These are phyloP conservation scores for Pichia terricola DNA, from an alignment of 1,139 yeast species.

Conservation along the genomic window DNA sequence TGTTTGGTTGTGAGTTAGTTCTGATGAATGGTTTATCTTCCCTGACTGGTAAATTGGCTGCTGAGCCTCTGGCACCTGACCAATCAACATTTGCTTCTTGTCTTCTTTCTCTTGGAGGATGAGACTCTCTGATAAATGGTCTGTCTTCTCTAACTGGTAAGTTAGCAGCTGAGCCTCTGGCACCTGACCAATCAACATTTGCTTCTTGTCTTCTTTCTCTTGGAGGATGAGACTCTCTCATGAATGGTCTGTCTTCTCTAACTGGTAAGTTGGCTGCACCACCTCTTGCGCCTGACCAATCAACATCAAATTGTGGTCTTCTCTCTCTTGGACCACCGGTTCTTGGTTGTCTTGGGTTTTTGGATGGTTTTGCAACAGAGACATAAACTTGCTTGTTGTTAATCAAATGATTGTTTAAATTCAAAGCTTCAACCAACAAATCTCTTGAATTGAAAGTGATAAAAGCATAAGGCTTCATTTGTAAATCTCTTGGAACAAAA, in stretches of 20 bases:
- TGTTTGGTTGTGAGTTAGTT: slow-evolving; percentile 14
- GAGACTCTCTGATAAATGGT: slow-evolving; percentile 19
- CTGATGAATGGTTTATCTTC: slow-evolving; percentile 6
- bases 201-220: slow-evolving; percentile 29
- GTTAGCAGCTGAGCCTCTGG: slow-evolving; percentile 30
- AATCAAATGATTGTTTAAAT: slow-evolving; percentile 52
- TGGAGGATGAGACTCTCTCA: slow-evolving; percentile 23
- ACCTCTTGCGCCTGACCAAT: slow-evolving; percentile 40
- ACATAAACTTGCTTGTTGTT: slow-evolving; percentile 74
- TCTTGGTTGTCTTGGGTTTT: slow-evolving; percentile 12
- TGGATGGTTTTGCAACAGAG: slow-evolving; percentile 82
- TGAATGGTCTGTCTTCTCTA: slow-evolving; percentile 19
- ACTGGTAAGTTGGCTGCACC: slow-evolving; percentile 23
- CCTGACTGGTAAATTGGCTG: slow-evolving; percentile 26
- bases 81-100: slow-evolving; percentile 33
- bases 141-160: slow-evolving; percentile 24
- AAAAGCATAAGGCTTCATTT: slow-evolving; percentile 78
- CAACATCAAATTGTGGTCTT: slow-evolving; percentile 28
- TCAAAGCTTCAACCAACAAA: slow-evolving; percentile 60
- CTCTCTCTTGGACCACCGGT: slow-evolving; percentile 15
- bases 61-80: slow-evolving; percentile 34
- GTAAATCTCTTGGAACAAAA: slow-evolving; percentile 61
- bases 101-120: slow-evolving; percentile 28
- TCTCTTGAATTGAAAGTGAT: slow-evolving; percentile 65
- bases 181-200: slow-evolving; percentile 37